Percentiles rank a stretch among this genome's conserved stretches.
These are phyloP conservation scores for Kodamaea fungicola DNA, from an alignment of 1,139 yeast genomes.

Conservation along the genomic window DNA sequence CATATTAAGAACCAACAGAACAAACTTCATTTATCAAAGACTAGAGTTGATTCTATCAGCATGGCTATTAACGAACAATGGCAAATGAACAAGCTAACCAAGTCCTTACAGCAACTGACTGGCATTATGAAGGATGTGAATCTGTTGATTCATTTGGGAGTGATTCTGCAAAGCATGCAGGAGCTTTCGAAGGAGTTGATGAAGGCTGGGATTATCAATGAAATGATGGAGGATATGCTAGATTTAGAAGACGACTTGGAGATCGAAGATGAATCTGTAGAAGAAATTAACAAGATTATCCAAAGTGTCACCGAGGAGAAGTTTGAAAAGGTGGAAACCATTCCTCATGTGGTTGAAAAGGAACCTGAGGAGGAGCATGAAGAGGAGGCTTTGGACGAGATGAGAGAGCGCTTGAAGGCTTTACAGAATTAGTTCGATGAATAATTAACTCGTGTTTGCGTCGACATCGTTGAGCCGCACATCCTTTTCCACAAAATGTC, in stretches of 20 bases:
- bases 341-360: conserved; percentile 31
- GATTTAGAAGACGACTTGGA: conserved; percentile 59
- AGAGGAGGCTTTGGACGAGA: conserved; percentile 70
- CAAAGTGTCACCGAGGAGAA: conserved; percentile 44
- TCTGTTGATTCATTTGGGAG: conserved; percentile 72
- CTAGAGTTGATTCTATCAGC: conserved; percentile 79
- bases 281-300: conserved; percentile 55
- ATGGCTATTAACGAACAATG: conserved; percentile 93
- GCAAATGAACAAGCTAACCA: conserved; percentile 78
- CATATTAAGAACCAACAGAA: conserved; percentile 71
- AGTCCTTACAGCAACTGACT: conserved; percentile 77
- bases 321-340: conserved; percentile 40
- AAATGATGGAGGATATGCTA: conserved; percentile 90
- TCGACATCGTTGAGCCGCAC: no score
- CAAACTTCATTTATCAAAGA: conserved; percentile 74
- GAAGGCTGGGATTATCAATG: conserved; percentile 90
- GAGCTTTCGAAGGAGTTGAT: conserved; percentile 83
- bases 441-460: not conserved
- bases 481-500: no score
- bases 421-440: conserved; percentile 57
- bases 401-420: conserved; percentile 87
- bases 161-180: conserved; percentile 78
- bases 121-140: conserved; percentile 88
- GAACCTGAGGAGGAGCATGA: conserved; percentile 52
- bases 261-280: conserved; percentile 66